These are phyloP conservation scores for Xerocomus spinulosus DNA, from an alignment of 768 basidiomycete genomes.

Conservation along the genomic window DNA sequence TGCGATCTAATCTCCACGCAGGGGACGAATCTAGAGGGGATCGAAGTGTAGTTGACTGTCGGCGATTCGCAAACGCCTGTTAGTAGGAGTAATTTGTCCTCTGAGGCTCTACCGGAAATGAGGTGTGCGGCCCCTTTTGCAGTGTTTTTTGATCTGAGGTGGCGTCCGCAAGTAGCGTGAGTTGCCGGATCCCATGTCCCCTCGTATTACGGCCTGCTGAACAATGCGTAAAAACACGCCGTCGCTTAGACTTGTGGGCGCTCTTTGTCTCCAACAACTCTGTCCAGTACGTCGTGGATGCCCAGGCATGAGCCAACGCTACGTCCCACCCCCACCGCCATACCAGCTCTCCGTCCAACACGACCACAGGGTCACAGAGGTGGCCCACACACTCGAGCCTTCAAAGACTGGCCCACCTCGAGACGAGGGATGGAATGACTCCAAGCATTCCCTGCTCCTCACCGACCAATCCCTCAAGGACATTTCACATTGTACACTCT, in stretches of 20 bases:
- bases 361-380: conserved; percentile 47
- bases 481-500: not conserved
- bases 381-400: conserved; percentile 7
- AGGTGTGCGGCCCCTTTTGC: not conserved
- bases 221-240: conserved; percentile 9
- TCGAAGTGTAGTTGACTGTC: conserved; percentile 52
- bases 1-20: conserved; percentile 24
- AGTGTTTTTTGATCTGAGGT: no score
- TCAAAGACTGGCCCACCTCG: conserved; percentile 10
- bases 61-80: not conserved
- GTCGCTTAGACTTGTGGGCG: conserved; percentile 6
- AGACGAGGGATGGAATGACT: conserved; percentile 15
- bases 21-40: conserved; percentile 84
- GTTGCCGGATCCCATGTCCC: not conserved
- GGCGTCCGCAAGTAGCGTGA: not conserved
- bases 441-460: conserved; percentile 7
- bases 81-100: conserved; percentile 1
- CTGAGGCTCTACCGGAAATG: conserved; percentile 12
- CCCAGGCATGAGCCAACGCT: conserved; percentile 23
- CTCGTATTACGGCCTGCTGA: conserved; percentile 8
- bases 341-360: conserved; percentile 40
- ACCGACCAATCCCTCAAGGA: conserved; percentile 5
- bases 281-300: not conserved
- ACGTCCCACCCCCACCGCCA: conserved; percentile 36
- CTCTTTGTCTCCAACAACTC: conserved; percentile 1